phyloP scores from a whole-genome alignment of 2,329 filamentous ascomycete genomes.

The Coniochaeta pulveracea region DNA sequence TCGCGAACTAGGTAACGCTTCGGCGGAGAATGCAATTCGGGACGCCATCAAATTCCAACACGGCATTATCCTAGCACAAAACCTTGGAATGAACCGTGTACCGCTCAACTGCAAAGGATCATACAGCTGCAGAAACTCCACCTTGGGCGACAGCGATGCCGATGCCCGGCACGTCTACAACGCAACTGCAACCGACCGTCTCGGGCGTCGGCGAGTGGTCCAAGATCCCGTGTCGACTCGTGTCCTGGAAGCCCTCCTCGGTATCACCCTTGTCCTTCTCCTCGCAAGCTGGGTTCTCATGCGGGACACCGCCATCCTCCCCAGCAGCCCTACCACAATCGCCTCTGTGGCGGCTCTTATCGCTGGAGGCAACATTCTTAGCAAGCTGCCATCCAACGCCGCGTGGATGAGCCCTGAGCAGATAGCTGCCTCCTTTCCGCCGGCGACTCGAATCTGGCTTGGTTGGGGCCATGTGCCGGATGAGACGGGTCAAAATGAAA shows the following conservation, averaged over 20 bases:
- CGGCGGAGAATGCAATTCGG: no score
- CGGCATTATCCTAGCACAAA: constrained; percentile 23
- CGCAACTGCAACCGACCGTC: constrained; percentile 3
- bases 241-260: constrained; percentile 20
- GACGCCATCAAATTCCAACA: constrained; percentile 24
- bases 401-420: no score
- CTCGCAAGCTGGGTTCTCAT: constrained; percentile 11
- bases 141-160: constrained; percentile 5
- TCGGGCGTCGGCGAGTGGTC: constrained; percentile 10
- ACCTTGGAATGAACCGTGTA: constrained; percentile 6
- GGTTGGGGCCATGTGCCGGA: no score
- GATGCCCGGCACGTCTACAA: background rate
- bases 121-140: constrained; percentile 5
- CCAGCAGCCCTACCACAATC: constrained; percentile 20
- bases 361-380: constrained; percentile 24
- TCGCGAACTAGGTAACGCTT: constrained; percentile 12
- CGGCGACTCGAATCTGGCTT: no score
- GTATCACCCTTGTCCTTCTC: constrained; percentile 14
- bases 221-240: constrained; percentile 22
- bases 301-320: constrained; percentile 19
- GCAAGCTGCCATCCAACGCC: no score
- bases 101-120: constrained; percentile 6
- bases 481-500: no score
- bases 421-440: no score
- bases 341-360: constrained; percentile 24